Evolutionary conservation across 225 moss, liverwort and hornwort species (phyloP).

Genomic region (Rhytidiadelphus loreus): DNA sequence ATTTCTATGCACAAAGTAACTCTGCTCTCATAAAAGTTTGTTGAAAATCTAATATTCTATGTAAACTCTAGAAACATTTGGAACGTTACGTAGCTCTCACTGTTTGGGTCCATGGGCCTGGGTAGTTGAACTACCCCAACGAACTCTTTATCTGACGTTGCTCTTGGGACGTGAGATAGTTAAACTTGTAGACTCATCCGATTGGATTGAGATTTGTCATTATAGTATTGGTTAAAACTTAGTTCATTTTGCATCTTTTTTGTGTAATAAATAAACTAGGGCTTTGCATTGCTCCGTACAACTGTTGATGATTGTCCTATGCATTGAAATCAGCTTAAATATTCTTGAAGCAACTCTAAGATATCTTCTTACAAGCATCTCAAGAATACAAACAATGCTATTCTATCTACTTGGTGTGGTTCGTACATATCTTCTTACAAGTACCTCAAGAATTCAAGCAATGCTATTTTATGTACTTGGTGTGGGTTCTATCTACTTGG

Average conservation of each 20-base stretch:
- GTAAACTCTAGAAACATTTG: background rate
- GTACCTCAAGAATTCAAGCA: too few species aligned
- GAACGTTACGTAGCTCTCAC: background rate
- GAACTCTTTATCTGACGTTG: background rate
- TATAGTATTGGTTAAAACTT: background rate
- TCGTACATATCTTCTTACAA: too few species aligned
- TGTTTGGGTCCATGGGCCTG: background rate
- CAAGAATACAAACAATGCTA: background rate
- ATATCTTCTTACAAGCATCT: background rate
- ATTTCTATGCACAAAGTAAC: background rate
- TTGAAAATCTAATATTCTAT: background rate
- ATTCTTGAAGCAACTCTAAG: background rate
- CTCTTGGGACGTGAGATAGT: background rate
- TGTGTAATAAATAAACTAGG: background rate
- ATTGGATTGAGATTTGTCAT: background rate
- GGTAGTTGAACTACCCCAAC: background rate
- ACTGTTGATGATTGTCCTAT: background rate
- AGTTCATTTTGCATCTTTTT: background rate
- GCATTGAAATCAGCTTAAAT: background rate
- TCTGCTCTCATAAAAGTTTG: background rate
- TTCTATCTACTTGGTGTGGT: background rate
- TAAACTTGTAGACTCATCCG: background rate
- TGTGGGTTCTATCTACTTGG: too few species aligned
- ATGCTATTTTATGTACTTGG: too few species aligned
- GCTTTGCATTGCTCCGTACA: fast-evolving